These are phyloP conservation scores for Penicillium robsamsonii DNA, from an alignment of 495 filamentous ascomycete species.

Conservation along the genomic window DNA sequence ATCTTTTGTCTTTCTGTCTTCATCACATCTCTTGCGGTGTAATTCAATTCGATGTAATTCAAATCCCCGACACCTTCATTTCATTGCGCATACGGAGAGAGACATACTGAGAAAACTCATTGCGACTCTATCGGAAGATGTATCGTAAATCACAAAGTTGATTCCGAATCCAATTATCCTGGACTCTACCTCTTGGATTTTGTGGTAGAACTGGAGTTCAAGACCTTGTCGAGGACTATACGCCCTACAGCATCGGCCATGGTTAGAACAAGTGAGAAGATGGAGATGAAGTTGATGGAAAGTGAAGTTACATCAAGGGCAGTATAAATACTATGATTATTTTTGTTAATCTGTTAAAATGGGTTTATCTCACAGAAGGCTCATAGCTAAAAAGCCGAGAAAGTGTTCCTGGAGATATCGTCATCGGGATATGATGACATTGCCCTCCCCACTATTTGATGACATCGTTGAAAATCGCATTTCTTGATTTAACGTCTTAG, in stretches of 20 bases:
- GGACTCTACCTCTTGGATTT: not conserved
- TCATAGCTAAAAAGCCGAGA: no score
- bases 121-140: not conserved
- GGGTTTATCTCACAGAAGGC: not conserved
- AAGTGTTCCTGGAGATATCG: not conserved
- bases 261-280: not conserved
- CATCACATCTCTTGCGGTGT: no score
- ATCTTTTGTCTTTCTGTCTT: no score
- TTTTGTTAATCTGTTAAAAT: not conserved
- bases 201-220: not conserved
- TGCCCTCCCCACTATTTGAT: conserved; percentile 10
- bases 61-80: not conserved
- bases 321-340: not conserved
- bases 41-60: not conserved
- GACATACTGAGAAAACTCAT: not conserved
- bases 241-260: not conserved
- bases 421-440: conserved; percentile 1
- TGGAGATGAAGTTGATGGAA: not conserved
- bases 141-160: not conserved
- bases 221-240: not conserved
- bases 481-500: not conserved
- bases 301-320: not conserved
- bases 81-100: not conserved
- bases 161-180: not conserved
- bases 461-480: conserved; percentile 11